Evolutionary conservation across 805 yeast genomes (phyloP), one percentile per base, ranked within the genome.

Genomic region (Metschnikowia rubicola): DNA sequence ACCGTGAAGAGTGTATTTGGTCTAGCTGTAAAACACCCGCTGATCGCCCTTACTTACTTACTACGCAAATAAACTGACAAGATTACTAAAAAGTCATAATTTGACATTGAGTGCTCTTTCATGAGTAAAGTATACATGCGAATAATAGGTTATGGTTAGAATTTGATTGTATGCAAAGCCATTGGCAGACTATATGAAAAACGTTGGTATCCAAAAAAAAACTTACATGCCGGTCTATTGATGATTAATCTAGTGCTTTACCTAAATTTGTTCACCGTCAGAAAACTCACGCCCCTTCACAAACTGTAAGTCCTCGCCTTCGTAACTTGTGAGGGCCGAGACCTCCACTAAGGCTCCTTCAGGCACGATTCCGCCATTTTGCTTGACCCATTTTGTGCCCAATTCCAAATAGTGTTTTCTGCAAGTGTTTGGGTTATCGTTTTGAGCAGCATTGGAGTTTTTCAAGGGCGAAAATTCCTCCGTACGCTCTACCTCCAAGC

Each of bases 381-480:
- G 71, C 28, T 64, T 58, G 31, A 87, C 74, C 97, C 98, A 92
- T 43, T 74, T 70, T 13, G 88, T 81, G 30, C 90, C 83, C 61
- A 91, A 76, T 33, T 68, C 66, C 57, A 91, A 69, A 52, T 81
- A 80, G 56, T 85, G 84, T 3, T 59, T 64, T 50, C 84, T 78
- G 54, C 96, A 88, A 2, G 97, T 83, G 52, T 81, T 86, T 29
- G 97, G 96, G 41, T 88, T 84, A 67, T 92, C 97, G 59, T 80
- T 82, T 19, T 74, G 71, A n/a, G 95, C 77, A 17, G 90, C 95
- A 11, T 85, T 81, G 1, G 88, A 96, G 66, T 94, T 94, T 62
- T 94, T 94, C 66, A 94, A 78, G 3, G 99, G 99, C 15, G 96
- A 85, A 62, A 94, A 94, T 66, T 94, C 99, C 48, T 81, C 83